Evolutionary conservation across 352 stramenopile genomes (phyloP).

Genomic region (Pelagophyceae sp.): DNA sequence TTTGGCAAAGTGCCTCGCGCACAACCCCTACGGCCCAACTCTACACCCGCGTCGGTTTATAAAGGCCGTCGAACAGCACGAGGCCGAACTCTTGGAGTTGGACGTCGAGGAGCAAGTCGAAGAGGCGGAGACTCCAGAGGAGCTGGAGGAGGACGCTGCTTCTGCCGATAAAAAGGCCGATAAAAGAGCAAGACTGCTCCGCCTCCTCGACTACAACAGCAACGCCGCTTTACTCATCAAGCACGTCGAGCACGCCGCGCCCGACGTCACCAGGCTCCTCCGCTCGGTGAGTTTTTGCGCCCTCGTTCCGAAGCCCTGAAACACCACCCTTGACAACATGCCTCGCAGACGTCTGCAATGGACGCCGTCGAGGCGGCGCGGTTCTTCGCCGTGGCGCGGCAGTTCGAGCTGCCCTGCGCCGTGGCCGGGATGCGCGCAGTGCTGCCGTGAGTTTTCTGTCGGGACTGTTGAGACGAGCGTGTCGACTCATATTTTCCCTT

Average conservation of each 20-base stretch:
- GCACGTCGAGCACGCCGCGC: constrained; percentile 67
- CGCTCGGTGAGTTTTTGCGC: constrained; percentile 69
- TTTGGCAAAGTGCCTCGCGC: constrained; percentile 74
- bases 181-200: no score
- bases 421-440: constrained; percentile 76
- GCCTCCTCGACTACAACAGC: constrained; percentile 80
- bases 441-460: no score
- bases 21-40: constrained; percentile 84
- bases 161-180: constrained; percentile 64
- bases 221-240: constrained; percentile 82
- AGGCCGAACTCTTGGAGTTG: not conserved
- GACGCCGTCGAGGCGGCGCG: constrained; percentile 82
- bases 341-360: no score
- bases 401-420: constrained; percentile 74
- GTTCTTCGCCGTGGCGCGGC: constrained; percentile 80
- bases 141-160: constrained; percentile 37
- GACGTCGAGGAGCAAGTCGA: constrained; percentile 62
- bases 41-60: constrained; percentile 70
- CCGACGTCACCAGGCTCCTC: constrained; percentile 70
- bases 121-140: constrained; percentile 44
- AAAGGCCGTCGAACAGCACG: constrained; percentile 38
- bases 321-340: no score
- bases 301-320: no score
- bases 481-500: no score
- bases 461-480: no score